Evolutionary conservation across 2,329 filamentous ascomycete species (phyloP), one percentile per base, ranked within the genome.

Genomic region (Plenodomus tracheiphilus): DNA sequence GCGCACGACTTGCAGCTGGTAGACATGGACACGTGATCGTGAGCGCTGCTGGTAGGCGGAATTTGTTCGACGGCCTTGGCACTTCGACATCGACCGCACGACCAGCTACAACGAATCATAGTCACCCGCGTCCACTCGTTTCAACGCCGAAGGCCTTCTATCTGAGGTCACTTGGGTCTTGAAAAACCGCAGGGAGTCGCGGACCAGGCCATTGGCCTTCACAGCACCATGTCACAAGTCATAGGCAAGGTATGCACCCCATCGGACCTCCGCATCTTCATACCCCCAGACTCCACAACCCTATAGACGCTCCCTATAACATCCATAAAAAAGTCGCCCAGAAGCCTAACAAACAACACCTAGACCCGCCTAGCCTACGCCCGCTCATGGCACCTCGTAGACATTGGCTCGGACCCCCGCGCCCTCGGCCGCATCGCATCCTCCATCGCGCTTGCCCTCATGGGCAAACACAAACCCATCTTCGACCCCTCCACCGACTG

Each of bases 391-490:
- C 94, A 99, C 77, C 85, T 89, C 85, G 74, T 44, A 81, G 73
- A 94, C 80, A 75, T 89, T 77, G 67, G 80, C 79, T 60, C 86
- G 75, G 73, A 82, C 62, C 70, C 79, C 0, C 91, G 91, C 13
- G 86, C 91, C n/a, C 87, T 97, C 35, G 93, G 93, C 62, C 91
- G 93, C 36, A 82, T 97, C 43, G 93, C 93, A 53, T 91, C 88
- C 44, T 85, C 88, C 56, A 96, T 97, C 73, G 93, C 92, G 54
- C 80, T 87, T 45, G 81, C 90, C 52, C 85, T 97, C 43, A 97
- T 97, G 92, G 94, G 94, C 77, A 99, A 99, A 81, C 88, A 99
- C 82, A 99, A 99, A 78, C 94, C 94, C 18, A 96, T 94, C 74
- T 99, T 86, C 78, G 90, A 97, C 76, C 94, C 94, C 1, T 96